Evolutionary conservation across 2,329 filamentous ascomycete genomes (phyloP), one percentile per base, ranked within the genome.

Genomic region (Sarocladium kiliense): DNA sequence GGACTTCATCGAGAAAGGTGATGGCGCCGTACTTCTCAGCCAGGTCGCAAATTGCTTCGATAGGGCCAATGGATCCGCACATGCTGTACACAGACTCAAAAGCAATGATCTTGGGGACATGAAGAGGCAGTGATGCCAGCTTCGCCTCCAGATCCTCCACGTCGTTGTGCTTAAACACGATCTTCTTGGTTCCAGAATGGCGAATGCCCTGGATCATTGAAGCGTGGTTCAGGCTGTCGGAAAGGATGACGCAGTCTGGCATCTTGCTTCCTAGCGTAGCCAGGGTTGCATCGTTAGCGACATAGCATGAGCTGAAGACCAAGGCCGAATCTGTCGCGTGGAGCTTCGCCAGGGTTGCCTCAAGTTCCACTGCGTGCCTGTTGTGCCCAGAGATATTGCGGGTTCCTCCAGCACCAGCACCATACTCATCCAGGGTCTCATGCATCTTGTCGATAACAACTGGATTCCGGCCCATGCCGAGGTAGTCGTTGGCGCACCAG

Each of bases 151-250:
- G 78, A 65, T 99, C 94, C 41, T 80, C 85, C n/a, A 97, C 74
- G 65, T 99, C 92, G 66, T 99, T 99, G 76, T 99, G 94, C 76
- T 95, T 96, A 82, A 97, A 99, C 25, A 99, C 93, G 72, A 97
- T 82, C 80, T 99, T 99, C 76, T 89, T 93, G 37, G 94, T 92
- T 45, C 93, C 92, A 10, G 93, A 97, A 73, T 99, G 94, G 44
- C 94, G 90, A 65, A 99, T 99, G 45, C 94, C 94, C 74, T 97
- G 94, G 59, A 99, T 99, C 94, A 99, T 99, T 5, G 93, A 97
- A 12, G 94, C 94, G 70, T 99, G 94, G 71, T 99, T 99, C 69
- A 97, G 76, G 71, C 89, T 96, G 74, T 99, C 94, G 5, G 92
- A 97, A n/a, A 99, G 77, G 65, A 97, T 96, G 44, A 99, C 94